Evolutionary conservation across 345 rosid genomes (phyloP), one percentile per base, ranked within the genome.

Genomic region (Turnera subulata): DNA sequence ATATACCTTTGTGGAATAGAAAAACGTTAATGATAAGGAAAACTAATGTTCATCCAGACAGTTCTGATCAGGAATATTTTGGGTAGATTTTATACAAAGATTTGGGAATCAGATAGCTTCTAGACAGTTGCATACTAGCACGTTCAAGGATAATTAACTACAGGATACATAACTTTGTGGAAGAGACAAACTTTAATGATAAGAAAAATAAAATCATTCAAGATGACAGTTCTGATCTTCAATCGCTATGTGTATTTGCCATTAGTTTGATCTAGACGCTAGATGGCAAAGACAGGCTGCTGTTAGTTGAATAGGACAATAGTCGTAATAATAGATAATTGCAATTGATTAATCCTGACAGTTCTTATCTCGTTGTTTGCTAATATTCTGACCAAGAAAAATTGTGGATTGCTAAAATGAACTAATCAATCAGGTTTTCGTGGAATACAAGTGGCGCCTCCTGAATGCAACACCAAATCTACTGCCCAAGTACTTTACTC

Each of bases 391-490:
- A 12, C 45, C 13, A 40, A 40, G 15, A 3, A 2, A 11, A 42
- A 13, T 11, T 9, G 1, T 2, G 8, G 13, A 37, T 37, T 37
- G 8, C 13, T 37, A 7, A 37, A 37, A 1, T 37, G 13, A 0
- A 37, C n/a, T 42, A 11, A 4, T 2, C 14, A 13, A 42, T 42
- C 40, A n/a, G 50, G 60, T 54, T 64, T 51, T 49, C 43, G 58
- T 12, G 14, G 46, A 11, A 56, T 33, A 59, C 76, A 73, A 44
- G 68, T 69, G 72, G 68, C 75, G 56, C 61, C 56, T 38, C 58
- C 65, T 38, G 71, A 29, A 46, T 50, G 46, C 25, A 11, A 58
- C 53, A 57, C 55, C 73, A 56, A 56, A 62, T 44, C 45, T 46
- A 0, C 40, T 32, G n/a, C n/a, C 58, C 45, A 55, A 20, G 33